phyloP scores from a whole-genome alignment of 495 filamentous ascomycete species.

The Penicillium odoratum region DNA sequence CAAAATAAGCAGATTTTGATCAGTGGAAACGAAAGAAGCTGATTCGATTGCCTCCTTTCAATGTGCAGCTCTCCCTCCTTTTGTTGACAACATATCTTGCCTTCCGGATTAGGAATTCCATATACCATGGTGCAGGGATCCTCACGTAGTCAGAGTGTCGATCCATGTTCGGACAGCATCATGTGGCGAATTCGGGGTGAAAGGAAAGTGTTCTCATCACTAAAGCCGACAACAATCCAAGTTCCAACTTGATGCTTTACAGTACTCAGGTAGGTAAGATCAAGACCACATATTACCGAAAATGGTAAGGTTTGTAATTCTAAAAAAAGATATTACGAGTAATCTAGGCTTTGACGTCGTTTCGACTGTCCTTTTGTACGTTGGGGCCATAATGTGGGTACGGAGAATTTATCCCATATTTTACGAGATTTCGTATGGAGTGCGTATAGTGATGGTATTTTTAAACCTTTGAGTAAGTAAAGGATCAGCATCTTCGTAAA shows the following conservation, averaged over 20 bases:
- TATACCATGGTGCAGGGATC: not conserved
- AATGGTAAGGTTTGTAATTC: not conserved
- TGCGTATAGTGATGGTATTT: not conserved
- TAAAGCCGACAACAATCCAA: not conserved
- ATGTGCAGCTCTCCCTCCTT: not conserved
- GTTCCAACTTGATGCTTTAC: not conserved
- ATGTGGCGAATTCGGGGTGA: not conserved
- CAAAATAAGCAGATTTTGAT: not conserved
- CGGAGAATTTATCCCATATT: not conserved
- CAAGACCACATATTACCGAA: not conserved
- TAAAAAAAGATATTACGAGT: not conserved
- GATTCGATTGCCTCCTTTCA: not conserved
- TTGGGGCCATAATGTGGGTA: not conserved
- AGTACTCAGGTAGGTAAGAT: not conserved
- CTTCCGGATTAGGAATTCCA: not conserved
- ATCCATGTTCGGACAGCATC: not conserved
- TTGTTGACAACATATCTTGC: not conserved
- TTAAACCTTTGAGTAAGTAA: not conserved
- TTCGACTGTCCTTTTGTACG: not conserved
- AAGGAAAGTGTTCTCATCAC: not conserved
- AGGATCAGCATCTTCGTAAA: not conserved
- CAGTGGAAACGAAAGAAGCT: not conserved
- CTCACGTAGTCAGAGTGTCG: not conserved
- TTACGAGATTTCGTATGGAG: not conserved
- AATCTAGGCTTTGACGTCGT: not conserved